Base-by-base conservation (phyloP, 176 grass and related monocot species). In the Juncus inflexus region DNA sequence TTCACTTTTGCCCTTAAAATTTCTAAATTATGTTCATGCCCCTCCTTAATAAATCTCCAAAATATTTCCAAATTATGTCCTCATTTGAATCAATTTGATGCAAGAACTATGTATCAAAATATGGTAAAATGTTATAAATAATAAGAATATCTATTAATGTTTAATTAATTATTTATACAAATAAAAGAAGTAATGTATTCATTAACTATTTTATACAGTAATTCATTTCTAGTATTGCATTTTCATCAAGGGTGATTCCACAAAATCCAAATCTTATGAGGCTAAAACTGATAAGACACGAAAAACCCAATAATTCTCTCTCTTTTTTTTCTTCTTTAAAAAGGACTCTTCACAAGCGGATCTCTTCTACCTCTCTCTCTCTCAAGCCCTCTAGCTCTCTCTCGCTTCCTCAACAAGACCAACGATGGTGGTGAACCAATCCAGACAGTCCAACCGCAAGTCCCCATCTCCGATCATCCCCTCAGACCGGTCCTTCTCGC, bases 351-450 rank as follows among this genome's bases (percentile, higher is more conserved):
- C 72, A 53, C 19, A 14, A 64, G 35, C 4, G 52, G 49, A 42
- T 15, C n/a, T 60, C 14, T 41, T 15, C 50, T 37, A 4, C 2
- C 8, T 59, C 11, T 50, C 41, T 76, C 60, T 51, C 15, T 68
- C 63, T 67, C 74, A 28, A 28, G 19, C 19, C 1, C 19, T 28
- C 1, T 28, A 28, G 19, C 19, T 66, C 73, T 76, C 15, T 58
- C 61, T 65, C 50, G 9, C 13, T 8, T 14, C 5, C 9, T 47
- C 35, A 37, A 40, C 35, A 8, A 39, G 63, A 50, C 40, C 65
- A 60, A 16, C 54, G 47, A 72, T 73, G 80, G 65, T 28, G 35
- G 40, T 76, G 56, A 72, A 63, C 66, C 61, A 76, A 12, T 54
- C 53, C 12, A 71, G 38, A 41, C 13, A 10, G 12, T 40, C 50